Conservation (phyloP, 179 eudicot species). For the Silene coronaria region DNA sequence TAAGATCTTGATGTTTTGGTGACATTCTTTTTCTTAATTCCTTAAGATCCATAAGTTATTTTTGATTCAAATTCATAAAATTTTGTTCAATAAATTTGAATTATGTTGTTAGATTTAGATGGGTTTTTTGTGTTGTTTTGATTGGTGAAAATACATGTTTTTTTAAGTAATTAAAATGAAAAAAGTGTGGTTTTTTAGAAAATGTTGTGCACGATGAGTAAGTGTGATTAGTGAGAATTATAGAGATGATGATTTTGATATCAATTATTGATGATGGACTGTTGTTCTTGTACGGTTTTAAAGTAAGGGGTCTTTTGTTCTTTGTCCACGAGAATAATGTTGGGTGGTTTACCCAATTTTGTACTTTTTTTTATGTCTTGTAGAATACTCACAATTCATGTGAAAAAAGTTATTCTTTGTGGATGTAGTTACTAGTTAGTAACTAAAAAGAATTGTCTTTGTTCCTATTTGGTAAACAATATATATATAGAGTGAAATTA, state of each 20-base stretch:
- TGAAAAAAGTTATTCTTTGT: no score
- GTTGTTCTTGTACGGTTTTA: not conserved
- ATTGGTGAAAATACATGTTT: not conserved
- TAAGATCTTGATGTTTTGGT: constrained; percentile 28
- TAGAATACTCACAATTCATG: no score
- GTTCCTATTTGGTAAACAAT: no score
- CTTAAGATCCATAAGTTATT: constrained; percentile 32
- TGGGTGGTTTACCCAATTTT: no score
- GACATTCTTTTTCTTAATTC: constrained; percentile 38
- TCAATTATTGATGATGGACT: not conserved
- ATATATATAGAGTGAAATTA: no score
- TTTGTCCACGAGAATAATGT: not conserved
- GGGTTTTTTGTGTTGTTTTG: not conserved
- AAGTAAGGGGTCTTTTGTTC: not conserved
- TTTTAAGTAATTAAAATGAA: not conserved
- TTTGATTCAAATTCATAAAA: not conserved
- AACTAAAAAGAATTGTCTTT: no score
- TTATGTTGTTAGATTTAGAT: not conserved
- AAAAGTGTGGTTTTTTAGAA: not conserved
- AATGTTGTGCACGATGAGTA: not conserved
- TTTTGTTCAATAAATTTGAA: not conserved
- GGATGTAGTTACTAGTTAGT: no score
- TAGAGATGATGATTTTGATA: not conserved
- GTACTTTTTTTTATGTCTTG: no score
- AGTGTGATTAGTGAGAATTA: not conserved